Evolutionary conservation across 306 rosid species (phyloP).

Genomic region (Chamaecrista fasciculata): DNA sequence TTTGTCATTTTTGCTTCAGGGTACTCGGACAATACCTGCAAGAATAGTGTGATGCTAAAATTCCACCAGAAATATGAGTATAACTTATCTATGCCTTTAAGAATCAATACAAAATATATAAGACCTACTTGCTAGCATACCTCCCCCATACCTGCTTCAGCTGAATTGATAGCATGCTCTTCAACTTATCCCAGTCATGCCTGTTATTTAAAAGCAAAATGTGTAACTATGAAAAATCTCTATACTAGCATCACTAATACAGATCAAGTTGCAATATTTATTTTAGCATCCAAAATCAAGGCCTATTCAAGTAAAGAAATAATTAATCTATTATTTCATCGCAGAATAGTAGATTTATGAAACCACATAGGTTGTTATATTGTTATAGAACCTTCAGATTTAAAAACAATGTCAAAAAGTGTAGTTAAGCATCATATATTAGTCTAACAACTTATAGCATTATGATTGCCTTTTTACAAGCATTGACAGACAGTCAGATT

Average conservation of each 20-base stretch:
- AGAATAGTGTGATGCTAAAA: slow-evolving; percentile 7
- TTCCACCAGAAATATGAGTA: slow-evolving; percentile 14
- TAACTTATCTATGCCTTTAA: neutral
- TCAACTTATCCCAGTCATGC: slow-evolving; percentile 90
- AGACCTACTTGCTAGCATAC: slow-evolving; percentile 53
- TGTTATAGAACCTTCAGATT: neutral
- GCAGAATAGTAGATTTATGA: neutral
- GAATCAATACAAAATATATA: slow-evolving; percentile 1
- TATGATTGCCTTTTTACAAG: neutral
- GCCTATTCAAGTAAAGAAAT: slow-evolving; percentile 19
- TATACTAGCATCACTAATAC: slow-evolving; percentile 16
- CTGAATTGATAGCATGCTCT: slow-evolving; percentile 78
- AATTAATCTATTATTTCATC: neutral
- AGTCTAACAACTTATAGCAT: neutral
- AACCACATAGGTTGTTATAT: neutral
- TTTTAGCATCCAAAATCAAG: neutral
- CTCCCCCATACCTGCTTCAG: slow-evolving; percentile 99
- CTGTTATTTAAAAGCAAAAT: slow-evolving; percentile 39
- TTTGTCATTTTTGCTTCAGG: slow-evolving; percentile 63
- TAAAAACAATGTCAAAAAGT: too few species aligned
- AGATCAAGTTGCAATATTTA: slow-evolving; percentile 19
- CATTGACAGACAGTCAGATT: neutral
- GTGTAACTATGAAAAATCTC: neutral
- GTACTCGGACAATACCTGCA: slow-evolving; percentile 71
- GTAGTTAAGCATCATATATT: neutral